Conservation (phyloP, 2,329 filamentous ascomycete species). For the Arachnopeziza araneosa region DNA sequence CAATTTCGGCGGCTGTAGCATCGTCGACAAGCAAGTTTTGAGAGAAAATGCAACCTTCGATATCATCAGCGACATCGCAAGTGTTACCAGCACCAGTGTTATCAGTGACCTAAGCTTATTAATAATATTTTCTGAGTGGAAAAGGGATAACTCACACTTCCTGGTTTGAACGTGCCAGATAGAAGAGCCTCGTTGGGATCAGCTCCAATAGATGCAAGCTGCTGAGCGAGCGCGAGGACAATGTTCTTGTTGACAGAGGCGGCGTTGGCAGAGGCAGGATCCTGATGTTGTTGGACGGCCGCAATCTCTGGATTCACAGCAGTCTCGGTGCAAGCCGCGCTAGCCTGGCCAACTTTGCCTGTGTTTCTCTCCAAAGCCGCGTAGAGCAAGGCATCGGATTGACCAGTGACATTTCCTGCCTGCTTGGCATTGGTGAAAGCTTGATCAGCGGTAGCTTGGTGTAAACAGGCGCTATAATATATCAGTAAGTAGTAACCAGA, state of each 20-base stretch:
- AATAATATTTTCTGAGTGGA: neutral
- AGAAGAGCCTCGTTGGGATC: constrained; percentile 56
- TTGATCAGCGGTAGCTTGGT: constrained; percentile 53
- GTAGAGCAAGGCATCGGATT: constrained; percentile 49
- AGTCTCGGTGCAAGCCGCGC: constrained; percentile 50
- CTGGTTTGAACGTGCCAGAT: constrained; percentile 56
- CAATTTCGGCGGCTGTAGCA: constrained; percentile 46
- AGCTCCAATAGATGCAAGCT: constrained; percentile 56
- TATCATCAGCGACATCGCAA: constrained; percentile 43
- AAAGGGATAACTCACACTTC: constrained; percentile 38
- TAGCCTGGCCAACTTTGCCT: constrained; percentile 49
- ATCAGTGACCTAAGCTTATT: constrained; percentile 28
- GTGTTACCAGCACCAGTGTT: constrained; percentile 44
- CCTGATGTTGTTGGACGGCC: constrained; percentile 60
- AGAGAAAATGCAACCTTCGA: constrained; percentile 49
- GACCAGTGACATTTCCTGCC: constrained; percentile 45
- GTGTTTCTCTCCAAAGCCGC: constrained; percentile 57
- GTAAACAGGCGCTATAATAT: constrained; percentile 43
- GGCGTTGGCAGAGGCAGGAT: constrained; percentile 55
- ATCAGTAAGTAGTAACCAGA: neutral
- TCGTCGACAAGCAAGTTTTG: constrained; percentile 48
- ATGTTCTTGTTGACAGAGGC: constrained; percentile 55
- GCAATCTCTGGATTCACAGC: constrained; percentile 62
- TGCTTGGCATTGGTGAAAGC: constrained; percentile 57
- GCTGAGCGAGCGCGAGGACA: constrained; percentile 51